Conservation (phyloP, 2,329 filamentous ascomycete species). For the Trichoderma sp. region DNA sequence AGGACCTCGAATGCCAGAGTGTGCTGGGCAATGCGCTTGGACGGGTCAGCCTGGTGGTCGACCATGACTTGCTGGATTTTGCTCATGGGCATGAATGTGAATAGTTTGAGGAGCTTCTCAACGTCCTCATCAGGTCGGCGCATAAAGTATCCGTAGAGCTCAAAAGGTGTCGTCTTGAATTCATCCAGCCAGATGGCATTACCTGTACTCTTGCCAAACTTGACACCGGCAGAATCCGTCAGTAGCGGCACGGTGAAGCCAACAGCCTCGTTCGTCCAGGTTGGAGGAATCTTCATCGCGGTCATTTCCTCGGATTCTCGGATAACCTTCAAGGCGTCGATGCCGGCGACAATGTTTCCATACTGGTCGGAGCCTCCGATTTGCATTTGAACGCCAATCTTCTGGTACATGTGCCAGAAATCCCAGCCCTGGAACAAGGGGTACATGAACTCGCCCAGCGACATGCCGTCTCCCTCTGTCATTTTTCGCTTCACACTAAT, state of each 20-base stretch:
- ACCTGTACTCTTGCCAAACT: constrained; percentile 92
- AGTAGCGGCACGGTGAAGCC: constrained; percentile 91
- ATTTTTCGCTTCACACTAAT: constrained; percentile 74
- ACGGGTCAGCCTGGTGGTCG: constrained; percentile 66
- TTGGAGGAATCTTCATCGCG: constrained; percentile 41
- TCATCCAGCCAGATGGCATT: constrained; percentile 93
- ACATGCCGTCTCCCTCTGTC: constrained; percentile 87
- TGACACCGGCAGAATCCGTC: constrained; percentile 80
- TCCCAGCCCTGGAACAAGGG: constrained; percentile 95
- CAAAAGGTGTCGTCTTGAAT: constrained; percentile 77
- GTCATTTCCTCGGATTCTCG: constrained; percentile 58
- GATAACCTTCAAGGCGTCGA: constrained; percentile 79
- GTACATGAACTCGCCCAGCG: constrained; percentile 89
- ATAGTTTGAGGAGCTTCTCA: constrained; percentile 78
- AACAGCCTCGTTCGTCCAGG: constrained; percentile 61
- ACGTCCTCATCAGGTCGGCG: constrained; percentile 80
- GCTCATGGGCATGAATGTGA: constrained; percentile 79
- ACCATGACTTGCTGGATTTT: constrained; percentile 69
- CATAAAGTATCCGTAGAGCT: constrained; percentile 90
- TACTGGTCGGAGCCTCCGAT: constrained; percentile 95
- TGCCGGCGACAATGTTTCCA: constrained; percentile 90
- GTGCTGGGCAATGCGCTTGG: constrained; percentile 79
- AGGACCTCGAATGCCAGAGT: constrained; percentile 80
- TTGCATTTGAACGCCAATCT: constrained; percentile 73
- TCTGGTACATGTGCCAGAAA: constrained; percentile 82